Percentiles rank a stretch among this genome's conserved stretches.
Conservation (phyloP, 805 yeast genomes). For the Candida sakaeoensis region DNA sequence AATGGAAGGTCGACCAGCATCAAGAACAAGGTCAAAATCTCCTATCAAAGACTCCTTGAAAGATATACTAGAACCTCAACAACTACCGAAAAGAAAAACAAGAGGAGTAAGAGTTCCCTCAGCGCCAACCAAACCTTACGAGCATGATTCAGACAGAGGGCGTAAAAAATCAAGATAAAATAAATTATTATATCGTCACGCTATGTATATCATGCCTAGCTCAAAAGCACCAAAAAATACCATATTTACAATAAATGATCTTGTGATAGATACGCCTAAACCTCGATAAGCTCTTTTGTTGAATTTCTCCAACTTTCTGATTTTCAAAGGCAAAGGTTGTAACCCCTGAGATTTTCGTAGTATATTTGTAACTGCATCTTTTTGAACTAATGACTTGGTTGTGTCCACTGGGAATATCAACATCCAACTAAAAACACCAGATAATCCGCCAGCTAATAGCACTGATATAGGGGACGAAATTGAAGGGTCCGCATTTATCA, state of each 20-base stretch:
- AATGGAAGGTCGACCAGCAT: constrained; percentile 26
- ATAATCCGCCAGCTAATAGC: constrained; percentile 66
- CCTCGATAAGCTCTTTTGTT: constrained; percentile 65
- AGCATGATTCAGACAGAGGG: constrained; percentile 10
- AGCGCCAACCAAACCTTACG: neutral
- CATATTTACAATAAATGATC: constrained; percentile 72
- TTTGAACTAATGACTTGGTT: constrained; percentile 68
- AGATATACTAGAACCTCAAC: constrained; percentile 13
- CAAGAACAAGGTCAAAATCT: constrained; percentile 32
- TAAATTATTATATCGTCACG: constrained; percentile 16
- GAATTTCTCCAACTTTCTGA: constrained; percentile 29
- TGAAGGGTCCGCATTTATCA: constrained; percentile 24
- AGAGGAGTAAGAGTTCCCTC: constrained; percentile 4
- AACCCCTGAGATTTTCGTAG: constrained; percentile 48
- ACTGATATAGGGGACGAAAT: constrained; percentile 28
- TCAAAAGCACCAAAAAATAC: constrained; percentile 74
- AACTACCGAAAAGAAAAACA: constrained; percentile 11
- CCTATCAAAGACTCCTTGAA: constrained; percentile 26
- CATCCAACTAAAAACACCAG: constrained; percentile 75
- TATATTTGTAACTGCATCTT: constrained; percentile 69
- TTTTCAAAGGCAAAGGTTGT: constrained; percentile 32
- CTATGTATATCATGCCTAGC: constrained; percentile 55
- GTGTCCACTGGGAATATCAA: constrained; percentile 80
- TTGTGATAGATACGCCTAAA: constrained; percentile 64
- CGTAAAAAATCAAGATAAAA: constrained; percentile 6